These are phyloP conservation scores for Amphicarpaea edgeworthii DNA, from an alignment of 306 rosid genomes.

Conservation along the genomic window DNA sequence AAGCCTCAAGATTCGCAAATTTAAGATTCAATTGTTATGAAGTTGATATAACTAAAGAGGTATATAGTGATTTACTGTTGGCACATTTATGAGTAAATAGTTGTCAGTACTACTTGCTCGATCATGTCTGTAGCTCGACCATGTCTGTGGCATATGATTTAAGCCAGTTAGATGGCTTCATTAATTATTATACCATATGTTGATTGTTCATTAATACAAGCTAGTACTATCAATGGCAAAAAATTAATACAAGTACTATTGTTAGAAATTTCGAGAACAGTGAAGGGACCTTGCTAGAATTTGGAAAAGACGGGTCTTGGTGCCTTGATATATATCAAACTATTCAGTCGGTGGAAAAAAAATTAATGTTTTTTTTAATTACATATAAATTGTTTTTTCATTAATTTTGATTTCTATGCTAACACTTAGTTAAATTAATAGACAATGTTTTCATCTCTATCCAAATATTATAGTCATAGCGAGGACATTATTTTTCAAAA, in stretches of 20 bases:
- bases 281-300: not conserved
- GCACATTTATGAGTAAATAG: constrained; percentile 13
- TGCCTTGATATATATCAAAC: not conserved
- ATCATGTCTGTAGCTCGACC: not conserved
- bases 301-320: not conserved
- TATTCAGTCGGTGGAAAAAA: not conserved
- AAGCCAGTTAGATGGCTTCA: not conserved
- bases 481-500: no score
- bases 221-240: no score
- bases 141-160: constrained; percentile 6
- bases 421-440: no score
- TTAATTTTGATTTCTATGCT: no score
- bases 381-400: no score
- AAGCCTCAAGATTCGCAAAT: not conserved
- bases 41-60: not conserved
- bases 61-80: not conserved
- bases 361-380: no score
- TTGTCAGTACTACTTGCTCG: not conserved
- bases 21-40: not conserved
- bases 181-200: not conserved
- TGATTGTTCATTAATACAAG: not conserved
- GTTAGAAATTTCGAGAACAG: not conserved
- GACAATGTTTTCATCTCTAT: no score
- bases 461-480: no score
- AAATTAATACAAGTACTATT: no score